Evolutionary conservation across 208 protist genomes (phyloP).

Genomic region (Acanthamoeba castellanii): DNA sequence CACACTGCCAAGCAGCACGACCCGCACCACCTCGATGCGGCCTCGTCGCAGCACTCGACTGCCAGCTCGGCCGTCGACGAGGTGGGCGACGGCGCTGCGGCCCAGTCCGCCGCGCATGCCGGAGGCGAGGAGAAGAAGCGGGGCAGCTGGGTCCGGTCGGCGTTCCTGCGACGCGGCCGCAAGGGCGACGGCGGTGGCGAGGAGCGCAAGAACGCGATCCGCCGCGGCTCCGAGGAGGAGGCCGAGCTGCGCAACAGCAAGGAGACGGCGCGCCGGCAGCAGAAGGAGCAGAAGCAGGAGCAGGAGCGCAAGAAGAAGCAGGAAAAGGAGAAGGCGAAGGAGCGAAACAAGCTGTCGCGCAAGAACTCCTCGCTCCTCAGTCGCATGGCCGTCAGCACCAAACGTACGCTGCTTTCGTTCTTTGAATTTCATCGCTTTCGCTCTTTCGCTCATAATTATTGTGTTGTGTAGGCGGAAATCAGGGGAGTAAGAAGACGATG

Average conservation of each 20-base stretch:
- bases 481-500: slow-evolving; percentile 68
- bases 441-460: background rate
- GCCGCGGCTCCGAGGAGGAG: background rate
- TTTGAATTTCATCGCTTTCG: background rate
- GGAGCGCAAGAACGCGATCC: background rate
- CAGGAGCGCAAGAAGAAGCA: slow-evolving; percentile 1
- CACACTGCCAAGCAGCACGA: background rate
- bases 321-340: background rate
- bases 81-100: background rate
- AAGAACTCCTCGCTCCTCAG: slow-evolving; percentile 59
- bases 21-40: background rate
- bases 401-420: background rate
- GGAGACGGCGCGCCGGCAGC: background rate
- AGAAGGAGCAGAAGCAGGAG: slow-evolving; percentile 26
- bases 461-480: background rate
- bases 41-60: background rate
- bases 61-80: background rate
- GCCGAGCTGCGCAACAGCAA: slow-evolving; percentile 38
- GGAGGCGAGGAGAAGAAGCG: background rate
- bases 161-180: background rate
- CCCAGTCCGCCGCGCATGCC: background rate
- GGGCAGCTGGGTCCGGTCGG: background rate
- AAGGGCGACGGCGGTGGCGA: background rate
- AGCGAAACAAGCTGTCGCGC: slow-evolving; percentile 63
- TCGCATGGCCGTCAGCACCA: slow-evolving; percentile 51